Evolutionary conservation across 73 alveolate genomes (phyloP).

Genomic region (Paramecium sonneborni): DNA sequence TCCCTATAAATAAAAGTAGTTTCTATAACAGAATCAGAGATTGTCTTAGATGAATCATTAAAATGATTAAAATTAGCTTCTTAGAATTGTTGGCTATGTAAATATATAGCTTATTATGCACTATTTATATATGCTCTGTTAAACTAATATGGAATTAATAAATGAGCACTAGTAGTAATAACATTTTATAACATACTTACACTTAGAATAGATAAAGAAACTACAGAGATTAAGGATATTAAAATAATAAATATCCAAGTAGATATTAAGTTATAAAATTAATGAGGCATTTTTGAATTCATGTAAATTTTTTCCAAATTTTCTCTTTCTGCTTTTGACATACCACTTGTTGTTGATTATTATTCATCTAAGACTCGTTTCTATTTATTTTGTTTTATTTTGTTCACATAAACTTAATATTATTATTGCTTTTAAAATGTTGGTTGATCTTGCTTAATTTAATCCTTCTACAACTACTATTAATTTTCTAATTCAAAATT

Average conservation of each 20-base stretch:
- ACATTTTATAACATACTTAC: background rate
- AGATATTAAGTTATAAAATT: background rate
- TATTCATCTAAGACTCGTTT: background rate
- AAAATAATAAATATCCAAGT: background rate
- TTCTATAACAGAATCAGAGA: background rate
- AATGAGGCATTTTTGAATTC: background rate
- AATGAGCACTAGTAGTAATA: background rate
- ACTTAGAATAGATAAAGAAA: background rate
- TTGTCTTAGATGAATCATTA: background rate
- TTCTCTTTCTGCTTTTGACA: slow-evolving; percentile 40
- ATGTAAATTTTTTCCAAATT: slow-evolving; percentile 1
- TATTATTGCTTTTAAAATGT: background rate
- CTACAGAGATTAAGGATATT: background rate
- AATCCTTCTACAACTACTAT: background rate
- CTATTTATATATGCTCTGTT: background rate
- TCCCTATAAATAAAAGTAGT: background rate
- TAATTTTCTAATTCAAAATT: background rate
- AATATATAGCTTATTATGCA: background rate
- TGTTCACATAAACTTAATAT: background rate
- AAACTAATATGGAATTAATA: background rate
- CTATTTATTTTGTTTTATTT: background rate
- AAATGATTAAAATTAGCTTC: background rate
- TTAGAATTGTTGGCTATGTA: background rate
- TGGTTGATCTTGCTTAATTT: background rate
- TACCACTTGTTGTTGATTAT: slow-evolving; percentile 8